Base-by-base conservation (phyloP, 129 eudicot genomes). In the Tagetes patula region DNA sequence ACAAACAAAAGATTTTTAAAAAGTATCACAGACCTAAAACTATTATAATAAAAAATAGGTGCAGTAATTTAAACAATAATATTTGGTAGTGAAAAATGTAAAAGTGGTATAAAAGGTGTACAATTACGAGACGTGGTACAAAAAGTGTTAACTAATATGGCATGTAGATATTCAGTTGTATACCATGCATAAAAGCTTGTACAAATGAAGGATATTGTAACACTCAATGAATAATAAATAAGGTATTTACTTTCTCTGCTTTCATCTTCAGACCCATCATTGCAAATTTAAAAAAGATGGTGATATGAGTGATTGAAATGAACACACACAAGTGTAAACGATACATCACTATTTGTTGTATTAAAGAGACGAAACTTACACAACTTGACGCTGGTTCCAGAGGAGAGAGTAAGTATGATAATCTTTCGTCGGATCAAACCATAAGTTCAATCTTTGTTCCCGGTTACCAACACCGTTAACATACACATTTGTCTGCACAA, bases 401-500 rank as follows among this genome's bases (percentile, higher is more conserved):
- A 84, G 83, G 20, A 93, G 30, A 41, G 98, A 90, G 63, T 93
- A 93, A 47, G 86, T 66, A 69, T 93, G 98, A 75, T 90, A 93
- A 61, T 83, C 98, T 62, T 90, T 87, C 2, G 96, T 87, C 5
- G 98, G 98, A 41, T 93, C 98, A 46, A 90, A 93, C 98, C 98
- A 93, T 42, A 93, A 92, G 67, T 87, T 90, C 61, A 90, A 75
- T 42, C 98, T 80, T 54, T 93, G 96, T 56, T 93, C 98, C 47
- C 98, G 88, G 66, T 93, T 90, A 0, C 98, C 98, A 12, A 90
- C 96, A 41, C 98, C 98, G 53, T 93, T 93, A 3, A 90, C 98
- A 70, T 87, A 93, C 8, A 93, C 92, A 76, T 93, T 93, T 8
- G 98, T 93, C 76, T 93, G 98, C 0, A 93, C 96, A 5, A 87